These are phyloP conservation scores for Suhomyces vadensis DNA, from an alignment of 805 yeast species.

Conservation along the genomic window DNA sequence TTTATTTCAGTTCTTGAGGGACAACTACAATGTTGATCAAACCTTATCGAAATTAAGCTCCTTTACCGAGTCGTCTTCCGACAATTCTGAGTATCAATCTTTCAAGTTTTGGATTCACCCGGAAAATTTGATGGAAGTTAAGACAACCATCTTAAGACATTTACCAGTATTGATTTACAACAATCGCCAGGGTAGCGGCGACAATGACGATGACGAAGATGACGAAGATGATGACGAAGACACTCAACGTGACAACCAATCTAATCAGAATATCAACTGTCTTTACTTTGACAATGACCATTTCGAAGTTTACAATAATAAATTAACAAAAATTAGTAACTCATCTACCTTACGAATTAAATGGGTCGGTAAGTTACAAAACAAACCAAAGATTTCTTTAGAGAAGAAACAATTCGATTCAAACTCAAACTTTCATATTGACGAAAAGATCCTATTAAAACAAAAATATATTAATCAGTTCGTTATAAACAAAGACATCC, in stretches of 20 bases:
- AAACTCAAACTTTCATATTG: slow-evolving; percentile 53
- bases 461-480: slow-evolving; percentile 81
- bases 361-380: slow-evolving; percentile 84
- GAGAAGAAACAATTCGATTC: slow-evolving; percentile 76
- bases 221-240: slow-evolving; percentile 53
- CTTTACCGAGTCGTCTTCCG: slow-evolving; percentile 38
- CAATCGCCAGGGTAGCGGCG: slow-evolving; percentile 45
- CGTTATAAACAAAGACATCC: slow-evolving; percentile 34
- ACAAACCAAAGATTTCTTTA: slow-evolving; percentile 74
- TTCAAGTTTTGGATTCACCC: slow-evolving; percentile 96
- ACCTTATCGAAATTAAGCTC: slow-evolving; percentile 51
- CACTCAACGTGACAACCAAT: slow-evolving; percentile 24
- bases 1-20: slow-evolving; percentile 78
- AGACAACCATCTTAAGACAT: slow-evolving; percentile 90
- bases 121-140: slow-evolving; percentile 96
- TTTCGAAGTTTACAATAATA: slow-evolving; percentile 84
- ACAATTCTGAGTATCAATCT: slow-evolving; percentile 50
- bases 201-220: slow-evolving; percentile 49
- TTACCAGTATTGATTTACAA: slow-evolving; percentile 84
- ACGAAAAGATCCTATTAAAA: slow-evolving; percentile 67
- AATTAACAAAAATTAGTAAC: slow-evolving; percentile 65
- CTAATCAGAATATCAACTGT: slow-evolving; percentile 74
- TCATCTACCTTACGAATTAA: slow-evolving; percentile 80
- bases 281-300: slow-evolving; percentile 82
- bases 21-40: slow-evolving; percentile 57